Percentiles rank a stretch among this genome's conserved stretches.
phyloP scores from a whole-genome alignment of 352 stramenopile genomes.

The Globisporangium spiculum region DNA sequence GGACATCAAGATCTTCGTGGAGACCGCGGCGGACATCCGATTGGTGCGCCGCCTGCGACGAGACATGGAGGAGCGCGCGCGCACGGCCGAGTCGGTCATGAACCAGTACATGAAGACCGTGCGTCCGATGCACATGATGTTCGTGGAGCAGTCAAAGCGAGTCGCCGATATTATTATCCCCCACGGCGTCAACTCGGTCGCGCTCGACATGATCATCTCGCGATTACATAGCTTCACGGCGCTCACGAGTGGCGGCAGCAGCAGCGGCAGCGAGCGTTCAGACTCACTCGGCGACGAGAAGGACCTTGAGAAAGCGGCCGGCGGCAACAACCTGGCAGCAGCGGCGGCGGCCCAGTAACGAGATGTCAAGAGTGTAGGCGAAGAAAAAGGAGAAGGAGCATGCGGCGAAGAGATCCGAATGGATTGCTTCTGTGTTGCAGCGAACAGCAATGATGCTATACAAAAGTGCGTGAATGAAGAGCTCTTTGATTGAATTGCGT shows the following conservation, averaged over 20 bases:
- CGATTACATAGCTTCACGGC: slow-evolving; percentile 81
- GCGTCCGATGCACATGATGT: slow-evolving; percentile 97
- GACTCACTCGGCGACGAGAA: slow-evolving; percentile 42
- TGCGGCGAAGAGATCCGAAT: background rate
- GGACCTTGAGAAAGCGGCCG: slow-evolving; percentile 10
- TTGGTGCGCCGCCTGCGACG: slow-evolving; percentile 91
- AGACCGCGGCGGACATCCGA: slow-evolving; percentile 93
- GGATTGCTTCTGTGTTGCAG: background rate
- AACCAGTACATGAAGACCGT: slow-evolving; percentile 97
- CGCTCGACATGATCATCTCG: slow-evolving; percentile 93
- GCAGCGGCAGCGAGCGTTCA: slow-evolving; percentile 38
- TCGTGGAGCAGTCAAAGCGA: slow-evolving; percentile 96
- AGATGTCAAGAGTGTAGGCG: background rate
- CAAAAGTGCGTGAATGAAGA: slow-evolving; percentile 6
- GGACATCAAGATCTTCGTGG: slow-evolving; percentile 98
- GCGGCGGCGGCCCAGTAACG: background rate
- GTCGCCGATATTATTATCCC: slow-evolving; percentile 95
- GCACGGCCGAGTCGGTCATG: slow-evolving; percentile 94
- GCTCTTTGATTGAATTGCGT: background rate
- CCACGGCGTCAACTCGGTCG: slow-evolving; percentile 91
- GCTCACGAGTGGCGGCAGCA: slow-evolving; percentile 13
- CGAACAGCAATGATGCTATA: slow-evolving; percentile 3
- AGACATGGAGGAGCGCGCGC: slow-evolving; percentile 93
- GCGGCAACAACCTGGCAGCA: background rate
- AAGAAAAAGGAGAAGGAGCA: background rate